Evolutionary conservation across 495 filamentous ascomycete species (phyloP).

Genomic region (Aspergillus asperescens): DNA sequence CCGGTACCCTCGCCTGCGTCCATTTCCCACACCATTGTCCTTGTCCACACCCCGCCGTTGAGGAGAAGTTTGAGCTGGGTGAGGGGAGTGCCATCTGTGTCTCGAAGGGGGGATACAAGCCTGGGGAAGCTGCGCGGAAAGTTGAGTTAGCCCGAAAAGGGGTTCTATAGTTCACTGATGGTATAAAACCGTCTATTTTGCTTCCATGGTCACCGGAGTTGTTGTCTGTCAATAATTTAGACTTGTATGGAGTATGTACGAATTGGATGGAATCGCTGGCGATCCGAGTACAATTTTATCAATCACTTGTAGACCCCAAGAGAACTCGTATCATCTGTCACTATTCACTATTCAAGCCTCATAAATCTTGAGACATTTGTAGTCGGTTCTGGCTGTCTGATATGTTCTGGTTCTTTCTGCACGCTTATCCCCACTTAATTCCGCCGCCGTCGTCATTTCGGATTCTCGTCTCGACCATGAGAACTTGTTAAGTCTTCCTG

Average conservation of each 20-base stretch:
- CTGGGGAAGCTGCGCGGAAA: slow-evolving; percentile 68
- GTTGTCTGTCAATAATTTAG: neutral
- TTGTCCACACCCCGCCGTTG: slow-evolving; percentile 70
- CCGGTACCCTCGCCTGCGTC: slow-evolving; percentile 83
- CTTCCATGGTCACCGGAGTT: neutral
- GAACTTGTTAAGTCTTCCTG: too few species aligned
- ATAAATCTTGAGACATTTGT: neutral
- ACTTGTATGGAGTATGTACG: neutral
- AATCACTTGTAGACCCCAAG: too few species aligned
- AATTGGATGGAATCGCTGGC: neutral
- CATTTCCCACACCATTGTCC: slow-evolving; percentile 93
- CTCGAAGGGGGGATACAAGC: slow-evolving; percentile 74
- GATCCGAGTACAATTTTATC: neutral
- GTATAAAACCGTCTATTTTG: neutral
- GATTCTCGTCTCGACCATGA: too few species aligned
- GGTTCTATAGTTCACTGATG: slow-evolving; percentile 53
- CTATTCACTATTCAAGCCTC: neutral
- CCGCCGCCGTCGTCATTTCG: slow-evolving; percentile 28
- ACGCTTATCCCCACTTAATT: slow-evolving; percentile 34
- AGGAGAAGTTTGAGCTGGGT: slow-evolving; percentile 85
- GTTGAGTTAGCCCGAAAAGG: slow-evolving; percentile 81
- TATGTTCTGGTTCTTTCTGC: slow-evolving; percentile 1
- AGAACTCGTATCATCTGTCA: too few species aligned
- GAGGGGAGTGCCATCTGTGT: slow-evolving; percentile 78
- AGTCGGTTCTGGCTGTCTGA: neutral